Base-by-base conservation (phyloP, 768 basidiomycete species). In the Mrakia frigida region DNA sequence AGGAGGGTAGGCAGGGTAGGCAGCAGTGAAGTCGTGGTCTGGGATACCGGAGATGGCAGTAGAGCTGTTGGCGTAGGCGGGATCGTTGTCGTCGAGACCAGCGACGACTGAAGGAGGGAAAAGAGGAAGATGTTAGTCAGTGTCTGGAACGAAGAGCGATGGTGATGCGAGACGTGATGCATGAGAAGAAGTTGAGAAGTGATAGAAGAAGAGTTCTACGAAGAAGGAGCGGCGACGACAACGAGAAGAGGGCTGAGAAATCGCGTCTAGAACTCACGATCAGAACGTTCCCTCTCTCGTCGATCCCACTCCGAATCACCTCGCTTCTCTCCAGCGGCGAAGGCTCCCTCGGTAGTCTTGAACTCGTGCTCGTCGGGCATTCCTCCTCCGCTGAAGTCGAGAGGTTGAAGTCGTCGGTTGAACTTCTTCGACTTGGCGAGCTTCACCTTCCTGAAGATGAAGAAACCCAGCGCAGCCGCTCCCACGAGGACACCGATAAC, bases 321-420 rank as follows among this genome's bases (percentile, higher is more conserved):
- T n/a, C 61, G 61, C 61, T 74, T 74, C 73, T 74, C 73, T 33
- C 61, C 73, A 25, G 41, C 73, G 3, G 60, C 72, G 46, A 74
- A 74, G 2, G 73, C 73, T 16, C 73, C 73, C 43, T 74, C 73
- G n/a, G 73, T 74, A 2, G 43, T 52, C 63, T 74, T 74, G 73
- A 74, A 74, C 73, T 74, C 73, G 73, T 74, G 73, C 73, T 74
- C 73, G 63, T 74, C 73, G 10, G 61, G 73, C 60, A 65, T 50
- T 9, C 73, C 73, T 46, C 73, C 73, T 25, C 23, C 61, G 18
- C 28, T 14, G 37, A 74, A 74, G 73, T 74, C 73, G 63, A 74
- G 73, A 18, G 73, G 73, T 41, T 63, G 60, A 18, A 67, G 46
- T 39, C 46, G 46, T 74, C 63, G 60, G 31, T 67, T 43, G 46